A percentile compares a stretch with the other conserved stretches of the same genome.
phyloP scores from a whole-genome alignment of 2,329 filamentous ascomycete genomes.

The Penicillium italicum region DNA sequence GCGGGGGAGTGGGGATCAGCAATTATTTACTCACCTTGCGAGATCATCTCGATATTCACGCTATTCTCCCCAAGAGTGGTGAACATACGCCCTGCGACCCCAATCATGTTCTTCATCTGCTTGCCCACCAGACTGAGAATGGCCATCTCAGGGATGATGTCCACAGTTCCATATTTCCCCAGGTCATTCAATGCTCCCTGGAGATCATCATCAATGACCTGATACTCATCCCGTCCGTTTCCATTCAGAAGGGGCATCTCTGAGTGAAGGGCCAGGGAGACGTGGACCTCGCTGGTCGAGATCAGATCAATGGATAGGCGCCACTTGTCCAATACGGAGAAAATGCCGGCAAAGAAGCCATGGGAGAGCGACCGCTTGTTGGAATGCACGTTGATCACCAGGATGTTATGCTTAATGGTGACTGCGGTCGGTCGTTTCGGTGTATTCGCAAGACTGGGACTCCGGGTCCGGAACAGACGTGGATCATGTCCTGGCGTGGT shows the following conservation, averaged over 20 bases:
- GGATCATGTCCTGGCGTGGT: conserved; percentile 56
- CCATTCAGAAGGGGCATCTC: conserved; percentile 57
- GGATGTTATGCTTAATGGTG: conserved; percentile 95
- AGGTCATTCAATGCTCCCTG: conserved; percentile 67
- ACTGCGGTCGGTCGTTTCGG: conserved; percentile 81
- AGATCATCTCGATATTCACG: conserved; percentile 99
- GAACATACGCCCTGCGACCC: conserved; percentile 92
- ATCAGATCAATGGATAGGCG: conserved; percentile 92
- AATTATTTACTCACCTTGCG: conserved; percentile 66
- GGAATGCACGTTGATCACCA: conserved; percentile 95
- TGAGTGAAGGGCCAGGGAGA: conserved; percentile 92
- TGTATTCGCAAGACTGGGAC: conserved; percentile 49
- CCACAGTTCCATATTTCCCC: conserved; percentile 79
- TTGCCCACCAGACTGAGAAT: conserved; percentile 92
- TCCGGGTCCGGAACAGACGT: conserved; percentile 49
- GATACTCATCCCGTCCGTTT: conserved; percentile 46
- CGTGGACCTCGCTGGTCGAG: conserved; percentile 92
- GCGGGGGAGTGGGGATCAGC: conserved; percentile 8
- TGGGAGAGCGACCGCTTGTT: conserved; percentile 96
- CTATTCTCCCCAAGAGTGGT: conserved; percentile 87
- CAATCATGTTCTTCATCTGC: conserved; percentile 97
- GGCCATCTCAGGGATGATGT: conserved; percentile 86
- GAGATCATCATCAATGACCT: conserved; percentile 61
- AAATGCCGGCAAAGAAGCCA: conserved; percentile 92
- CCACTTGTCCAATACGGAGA: conserved; percentile 82